Conservation (phyloP, 23 red algal species). For the Cyanidioschyzon merolae region DNA sequence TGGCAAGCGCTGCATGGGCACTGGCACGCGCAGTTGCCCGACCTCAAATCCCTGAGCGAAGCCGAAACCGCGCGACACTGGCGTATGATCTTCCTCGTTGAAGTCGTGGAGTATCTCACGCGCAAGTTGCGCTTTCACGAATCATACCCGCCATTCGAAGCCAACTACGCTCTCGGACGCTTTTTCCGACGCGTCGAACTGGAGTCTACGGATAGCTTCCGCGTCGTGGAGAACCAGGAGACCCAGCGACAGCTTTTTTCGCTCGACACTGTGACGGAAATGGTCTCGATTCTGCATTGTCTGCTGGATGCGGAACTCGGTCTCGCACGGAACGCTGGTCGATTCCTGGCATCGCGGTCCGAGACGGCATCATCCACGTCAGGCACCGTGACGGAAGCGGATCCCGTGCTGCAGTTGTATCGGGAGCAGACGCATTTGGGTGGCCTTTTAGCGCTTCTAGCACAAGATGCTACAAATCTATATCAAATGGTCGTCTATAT, state of each 20-base stretch:
- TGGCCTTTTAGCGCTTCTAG: not conserved
- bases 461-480: not conserved
- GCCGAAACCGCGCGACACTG: not conserved
- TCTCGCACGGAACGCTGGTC: not conserved
- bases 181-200: not conserved
- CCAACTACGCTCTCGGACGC: slow-evolving; percentile 3
- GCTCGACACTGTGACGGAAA: not conserved
- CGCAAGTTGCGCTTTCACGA: slow-evolving; percentile 14
- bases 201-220: not conserved
- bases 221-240: not conserved
- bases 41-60: not conserved
- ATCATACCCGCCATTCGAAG: not conserved
- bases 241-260: not conserved
- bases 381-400: not conserved
- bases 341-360: not conserved
- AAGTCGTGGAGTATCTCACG: not conserved
- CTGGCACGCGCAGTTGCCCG: not conserved
- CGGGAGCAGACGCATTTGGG: not conserved
- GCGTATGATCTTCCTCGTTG: not conserved
- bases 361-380: not conserved
- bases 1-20: not conserved
- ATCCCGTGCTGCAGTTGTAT: not conserved
- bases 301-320: slow-evolving; percentile 6
- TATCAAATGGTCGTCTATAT: not conserved
- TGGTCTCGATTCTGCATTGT: not conserved